These are phyloP conservation scores for Phytophthora meadii DNA, from an alignment of 352 stramenopile genomes.

Conservation along the genomic window DNA sequence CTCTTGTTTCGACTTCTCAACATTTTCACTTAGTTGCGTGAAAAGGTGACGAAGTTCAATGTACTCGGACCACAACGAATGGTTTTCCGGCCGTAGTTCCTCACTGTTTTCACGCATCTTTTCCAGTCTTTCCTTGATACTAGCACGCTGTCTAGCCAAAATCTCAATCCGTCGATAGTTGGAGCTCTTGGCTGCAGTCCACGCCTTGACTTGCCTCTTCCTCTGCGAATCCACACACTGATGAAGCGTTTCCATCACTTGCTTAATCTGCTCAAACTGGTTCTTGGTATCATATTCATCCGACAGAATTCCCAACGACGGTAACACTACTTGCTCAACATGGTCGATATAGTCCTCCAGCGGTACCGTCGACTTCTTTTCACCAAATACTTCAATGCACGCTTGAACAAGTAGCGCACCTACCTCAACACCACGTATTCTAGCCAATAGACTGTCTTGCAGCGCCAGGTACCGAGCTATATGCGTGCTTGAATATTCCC, in stretches of 20 bases:
- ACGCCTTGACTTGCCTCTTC: slow-evolving; percentile 58
- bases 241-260: slow-evolving; percentile 63
- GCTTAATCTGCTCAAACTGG: slow-evolving; percentile 50
- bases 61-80: slow-evolving; percentile 65
- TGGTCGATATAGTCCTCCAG: slow-evolving; percentile 58
- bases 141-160: slow-evolving; percentile 58
- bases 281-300: slow-evolving; percentile 18
- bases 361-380: slow-evolving; percentile 43
- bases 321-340: slow-evolving; percentile 57
- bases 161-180: slow-evolving; percentile 78
- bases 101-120: slow-evolving; percentile 53
- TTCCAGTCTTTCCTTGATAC: slow-evolving; percentile 67
- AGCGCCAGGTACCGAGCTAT: slow-evolving; percentile 64
- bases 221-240: slow-evolving; percentile 47
- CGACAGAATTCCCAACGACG: slow-evolving; percentile 18
- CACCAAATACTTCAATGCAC: slow-evolving; percentile 57
- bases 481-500: slow-evolving; percentile 65
- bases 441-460: slow-evolving; percentile 45
- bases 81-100: slow-evolving; percentile 59
- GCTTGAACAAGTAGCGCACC: slow-evolving; percentile 62
- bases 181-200: slow-evolving; percentile 61
- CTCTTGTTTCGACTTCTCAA: slow-evolving; percentile 75
- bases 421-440: slow-evolving; percentile 42
- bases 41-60: slow-evolving; percentile 72
- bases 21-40: slow-evolving; percentile 58